A percentile compares a stretch with the other conserved stretches of the same genome.
phyloP scores from a whole-genome alignment of 2,329 filamentous ascomycete species.

The Trichoderma lentiforme region DNA sequence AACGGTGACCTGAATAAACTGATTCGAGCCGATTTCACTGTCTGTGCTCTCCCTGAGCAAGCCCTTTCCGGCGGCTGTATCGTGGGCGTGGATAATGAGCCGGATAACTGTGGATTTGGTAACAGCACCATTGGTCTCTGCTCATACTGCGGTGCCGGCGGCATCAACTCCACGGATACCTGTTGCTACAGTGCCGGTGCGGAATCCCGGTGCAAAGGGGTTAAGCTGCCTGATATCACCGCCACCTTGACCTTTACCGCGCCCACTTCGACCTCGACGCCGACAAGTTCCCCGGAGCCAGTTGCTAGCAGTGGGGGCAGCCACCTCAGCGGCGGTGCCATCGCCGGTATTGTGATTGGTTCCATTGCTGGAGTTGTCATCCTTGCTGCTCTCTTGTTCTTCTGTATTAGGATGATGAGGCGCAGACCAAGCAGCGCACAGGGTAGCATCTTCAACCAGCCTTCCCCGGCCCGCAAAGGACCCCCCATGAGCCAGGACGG shows the following conservation, averaged over 20 bases:
- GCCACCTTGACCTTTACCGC: slow-evolving; percentile 61
- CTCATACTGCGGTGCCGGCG: slow-evolving; percentile 78
- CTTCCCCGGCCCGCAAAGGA: slow-evolving; percentile 64
- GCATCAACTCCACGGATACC: slow-evolving; percentile 88
- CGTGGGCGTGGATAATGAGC: slow-evolving; percentile 73
- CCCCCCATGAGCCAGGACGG: slow-evolving; percentile 40
- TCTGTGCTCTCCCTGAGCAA: slow-evolving; percentile 78
- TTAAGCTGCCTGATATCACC: slow-evolving; percentile 74
- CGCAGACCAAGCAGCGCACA: slow-evolving; percentile 58
- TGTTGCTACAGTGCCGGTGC: slow-evolving; percentile 84
- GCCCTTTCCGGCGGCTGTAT: slow-evolving; percentile 77
- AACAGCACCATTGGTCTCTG: slow-evolving; percentile 73
- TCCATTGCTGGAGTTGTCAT: slow-evolving; percentile 68
- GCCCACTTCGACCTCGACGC: slow-evolving; percentile 40
- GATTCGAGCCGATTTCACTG: slow-evolving; percentile 88
- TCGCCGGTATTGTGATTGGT: slow-evolving; percentile 88
- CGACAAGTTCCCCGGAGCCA: slow-evolving; percentile 18
- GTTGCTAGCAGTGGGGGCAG: slow-evolving; percentile 27
- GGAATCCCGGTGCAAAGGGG: slow-evolving; percentile 67
- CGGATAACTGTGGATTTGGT: slow-evolving; percentile 79
- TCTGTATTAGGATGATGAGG: slow-evolving; percentile 55
- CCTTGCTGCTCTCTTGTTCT: slow-evolving; percentile 65
- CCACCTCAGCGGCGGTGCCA: slow-evolving; percentile 73
- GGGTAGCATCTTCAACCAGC: slow-evolving; percentile 84
- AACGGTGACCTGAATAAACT: slow-evolving; percentile 65